Percentiles rank a stretch among this genome's conserved stretches.
phyloP scores from a whole-genome alignment of 371 early-diverging fungal species.

The Mortierella sp. region DNA sequence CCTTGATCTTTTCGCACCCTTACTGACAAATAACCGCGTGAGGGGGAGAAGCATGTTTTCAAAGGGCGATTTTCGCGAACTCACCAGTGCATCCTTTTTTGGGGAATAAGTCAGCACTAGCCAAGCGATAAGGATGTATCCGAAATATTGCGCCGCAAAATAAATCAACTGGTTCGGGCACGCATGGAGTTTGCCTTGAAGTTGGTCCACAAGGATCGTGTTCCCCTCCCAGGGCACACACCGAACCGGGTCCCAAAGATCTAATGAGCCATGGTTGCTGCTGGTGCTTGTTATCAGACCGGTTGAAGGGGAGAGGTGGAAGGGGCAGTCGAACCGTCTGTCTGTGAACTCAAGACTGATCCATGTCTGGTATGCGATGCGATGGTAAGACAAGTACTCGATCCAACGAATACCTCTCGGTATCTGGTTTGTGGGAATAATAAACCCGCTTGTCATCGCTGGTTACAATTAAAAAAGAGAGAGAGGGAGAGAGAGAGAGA shows the following conservation, averaged over 20 bases:
- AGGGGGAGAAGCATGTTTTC: neutral
- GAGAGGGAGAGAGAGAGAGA: too few species aligned
- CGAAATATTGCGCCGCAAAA: neutral
- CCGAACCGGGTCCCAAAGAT: slow-evolving; percentile 2
- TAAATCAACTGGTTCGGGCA: slow-evolving; percentile 1
- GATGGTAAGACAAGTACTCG: slow-evolving; percentile 10
- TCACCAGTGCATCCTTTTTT: neutral
- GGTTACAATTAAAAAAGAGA: neutral
- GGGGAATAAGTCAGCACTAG: neutral
- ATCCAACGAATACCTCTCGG: slow-evolving; percentile 13
- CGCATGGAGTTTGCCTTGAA: neutral
- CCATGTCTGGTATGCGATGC: slow-evolving; percentile 15
- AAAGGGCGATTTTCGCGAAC: neutral
- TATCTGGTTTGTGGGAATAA: slow-evolving; percentile 14
- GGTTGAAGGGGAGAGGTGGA: neutral
- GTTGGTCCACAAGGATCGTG: neutral
- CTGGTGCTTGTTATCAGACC: neutral
- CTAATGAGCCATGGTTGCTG: too few species aligned
- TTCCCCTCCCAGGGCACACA: slow-evolving; percentile 28
- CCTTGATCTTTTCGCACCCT: neutral
- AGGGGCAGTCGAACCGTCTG: slow-evolving; percentile 12
- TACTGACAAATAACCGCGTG: neutral
- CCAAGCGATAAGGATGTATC: slow-evolving; percentile 14
- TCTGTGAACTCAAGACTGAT: slow-evolving; percentile 29
- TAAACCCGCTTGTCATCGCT: slow-evolving; percentile 16